Percentiles rank a stretch among this genome's conserved stretches.
Conservation (phyloP, 192 early-diverging fungal species). For the Coemansia sp. region DNA sequence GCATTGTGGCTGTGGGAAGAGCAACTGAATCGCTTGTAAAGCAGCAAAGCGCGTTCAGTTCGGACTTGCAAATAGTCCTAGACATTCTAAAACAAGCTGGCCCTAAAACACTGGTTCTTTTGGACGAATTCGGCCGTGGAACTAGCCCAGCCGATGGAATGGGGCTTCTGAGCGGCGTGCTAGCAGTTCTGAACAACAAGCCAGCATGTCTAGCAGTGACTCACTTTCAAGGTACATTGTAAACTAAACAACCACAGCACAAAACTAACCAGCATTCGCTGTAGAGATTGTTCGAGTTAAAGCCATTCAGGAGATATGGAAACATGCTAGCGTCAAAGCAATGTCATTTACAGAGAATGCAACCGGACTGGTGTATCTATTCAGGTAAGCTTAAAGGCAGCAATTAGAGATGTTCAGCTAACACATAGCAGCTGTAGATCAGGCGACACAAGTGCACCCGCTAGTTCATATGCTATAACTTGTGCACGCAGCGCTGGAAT, state of each 20-base stretch:
- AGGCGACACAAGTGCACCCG: neutral
- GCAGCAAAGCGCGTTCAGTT: conserved; percentile 28
- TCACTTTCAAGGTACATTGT: conserved; percentile 76
- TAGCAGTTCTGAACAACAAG: conserved; percentile 54
- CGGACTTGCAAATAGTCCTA: conserved; percentile 19
- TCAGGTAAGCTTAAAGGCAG: conserved; percentile 24
- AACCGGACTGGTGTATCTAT: conserved; percentile 21
- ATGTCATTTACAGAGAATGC: conserved; percentile 19
- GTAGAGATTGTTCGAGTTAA: conserved; percentile 22
- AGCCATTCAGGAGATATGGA: conserved; percentile 19
- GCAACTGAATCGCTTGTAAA: conserved; percentile 31
- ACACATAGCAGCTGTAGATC: conserved; percentile 7
- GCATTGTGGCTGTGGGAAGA: conserved; percentile 65
- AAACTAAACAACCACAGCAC: too few relatives aligned
- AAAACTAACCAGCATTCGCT: neutral
- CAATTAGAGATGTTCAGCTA: neutral
- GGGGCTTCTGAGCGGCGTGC: conserved; percentile 69
- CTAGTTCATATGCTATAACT: conserved; percentile 12
- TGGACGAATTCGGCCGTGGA: conserved; percentile 51
- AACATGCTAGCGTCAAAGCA: conserved; percentile 4
- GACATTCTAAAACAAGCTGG: conserved; percentile 11
- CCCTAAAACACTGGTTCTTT: conserved; percentile 22
- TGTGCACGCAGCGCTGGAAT: conserved; percentile 34
- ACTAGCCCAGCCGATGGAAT: conserved; percentile 64
- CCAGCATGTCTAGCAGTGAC: conserved; percentile 77